A percentile compares a stretch with the other conserved stretches of the same genome.
phyloP scores from a whole-genome alignment of 371 early-diverging fungal species.

The Mortierella sp. region DNA sequence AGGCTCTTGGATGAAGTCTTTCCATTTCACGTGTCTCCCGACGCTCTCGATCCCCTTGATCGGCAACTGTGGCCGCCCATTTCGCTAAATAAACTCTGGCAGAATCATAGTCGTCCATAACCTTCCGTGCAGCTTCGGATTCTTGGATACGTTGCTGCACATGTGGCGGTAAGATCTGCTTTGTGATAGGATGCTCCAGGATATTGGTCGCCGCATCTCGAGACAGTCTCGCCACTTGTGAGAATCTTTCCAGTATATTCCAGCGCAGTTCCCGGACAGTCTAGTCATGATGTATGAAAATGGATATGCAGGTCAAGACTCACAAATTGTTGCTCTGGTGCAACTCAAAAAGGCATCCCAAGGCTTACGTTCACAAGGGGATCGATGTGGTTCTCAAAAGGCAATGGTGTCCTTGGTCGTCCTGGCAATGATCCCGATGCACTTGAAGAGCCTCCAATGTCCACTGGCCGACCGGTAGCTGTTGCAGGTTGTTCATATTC shows the following conservation, averaged over 20 bases:
- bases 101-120: conserved; percentile 80
- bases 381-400: conserved; percentile 57
- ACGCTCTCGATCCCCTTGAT: conserved; percentile 53
- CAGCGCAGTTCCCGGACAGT: conserved; percentile 79
- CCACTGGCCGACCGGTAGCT: not conserved
- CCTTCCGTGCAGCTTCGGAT: conserved; percentile 60
- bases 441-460: conserved; percentile 4
- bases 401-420: conserved; percentile 39
- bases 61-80: conserved; percentile 78
- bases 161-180: conserved; percentile 80
- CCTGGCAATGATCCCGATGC: conserved; percentile 18
- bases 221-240: conserved; percentile 84
- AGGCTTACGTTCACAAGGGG: conserved; percentile 57
- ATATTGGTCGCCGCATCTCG: conserved; percentile 78
- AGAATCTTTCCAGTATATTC: conserved; percentile 86
- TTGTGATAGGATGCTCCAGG: conserved; percentile 82
- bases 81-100: conserved; percentile 83
- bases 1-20: conserved; percentile 26
- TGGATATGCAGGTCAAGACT: too few species aligned
- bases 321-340: too few species aligned
- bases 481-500: too few species aligned
- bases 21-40: conserved; percentile 59
- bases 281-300: too few species aligned
- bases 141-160: conserved; percentile 68
- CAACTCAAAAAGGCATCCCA: too few species aligned